These are phyloP conservation scores for Hericium rajendrae DNA, from an alignment of 768 basidiomycete species.

Conservation along the genomic window DNA sequence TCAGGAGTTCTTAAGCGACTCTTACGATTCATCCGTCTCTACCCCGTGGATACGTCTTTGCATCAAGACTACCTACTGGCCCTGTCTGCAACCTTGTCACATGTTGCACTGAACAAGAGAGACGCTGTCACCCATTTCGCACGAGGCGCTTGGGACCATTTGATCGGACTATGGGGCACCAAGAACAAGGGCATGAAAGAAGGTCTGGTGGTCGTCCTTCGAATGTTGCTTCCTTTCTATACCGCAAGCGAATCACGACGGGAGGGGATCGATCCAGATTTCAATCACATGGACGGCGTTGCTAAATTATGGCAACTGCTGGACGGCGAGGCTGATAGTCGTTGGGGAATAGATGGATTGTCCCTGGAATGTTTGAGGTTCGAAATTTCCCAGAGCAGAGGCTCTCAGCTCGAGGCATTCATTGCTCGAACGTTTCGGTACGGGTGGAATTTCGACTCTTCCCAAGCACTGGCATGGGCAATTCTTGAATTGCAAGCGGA, in stretches of 20 bases:
- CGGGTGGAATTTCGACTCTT: slow-evolving; percentile 60
- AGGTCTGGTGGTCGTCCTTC: slow-evolving; percentile 63
- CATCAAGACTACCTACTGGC: slow-evolving; percentile 66
- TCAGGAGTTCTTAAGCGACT: slow-evolving; percentile 50
- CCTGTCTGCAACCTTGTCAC: slow-evolving; percentile 58
- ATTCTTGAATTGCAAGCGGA: slow-evolving; percentile 75
- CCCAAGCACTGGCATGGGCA: slow-evolving; percentile 71
- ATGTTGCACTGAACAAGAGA: slow-evolving; percentile 70
- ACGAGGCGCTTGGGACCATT: slow-evolving; percentile 44
- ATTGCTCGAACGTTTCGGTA: slow-evolving; percentile 57
- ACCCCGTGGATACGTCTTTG: slow-evolving; percentile 67
- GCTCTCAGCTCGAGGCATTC: slow-evolving; percentile 34
- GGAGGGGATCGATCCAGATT: slow-evolving; percentile 18
- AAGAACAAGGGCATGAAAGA: slow-evolving; percentile 75
- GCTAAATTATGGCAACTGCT: slow-evolving; percentile 45
- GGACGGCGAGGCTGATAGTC: slow-evolving; percentile 50
- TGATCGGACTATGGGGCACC: slow-evolving; percentile 70
- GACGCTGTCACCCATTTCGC: slow-evolving; percentile 53
- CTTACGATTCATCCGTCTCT: slow-evolving; percentile 51
- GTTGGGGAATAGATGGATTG: slow-evolving; percentile 57
- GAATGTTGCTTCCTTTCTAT: slow-evolving; percentile 64
- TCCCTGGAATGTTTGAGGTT: slow-evolving; percentile 59
- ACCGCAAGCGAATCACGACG: slow-evolving; percentile 21
- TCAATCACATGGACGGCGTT: slow-evolving; percentile 39
- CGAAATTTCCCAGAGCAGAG: slow-evolving; percentile 25